Percentiles rank a stretch among this genome's conserved stretches.
phyloP scores from a whole-genome alignment of 192 early-diverging fungal genomes.

The Coemansia sp. region DNA sequence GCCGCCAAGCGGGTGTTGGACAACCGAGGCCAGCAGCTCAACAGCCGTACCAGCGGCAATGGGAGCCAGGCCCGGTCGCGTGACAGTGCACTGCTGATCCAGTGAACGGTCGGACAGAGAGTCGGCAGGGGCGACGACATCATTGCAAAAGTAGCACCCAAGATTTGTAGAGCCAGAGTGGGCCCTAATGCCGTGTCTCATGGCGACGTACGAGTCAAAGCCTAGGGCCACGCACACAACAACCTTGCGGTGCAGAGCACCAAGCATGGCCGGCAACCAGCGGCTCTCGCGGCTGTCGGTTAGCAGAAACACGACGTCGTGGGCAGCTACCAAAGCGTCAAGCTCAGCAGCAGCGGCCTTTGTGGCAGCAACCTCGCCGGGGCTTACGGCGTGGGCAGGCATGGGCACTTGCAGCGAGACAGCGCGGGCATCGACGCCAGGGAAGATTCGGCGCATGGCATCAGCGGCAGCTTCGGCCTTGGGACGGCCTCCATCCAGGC shows the following conservation, averaged over 20 bases:
- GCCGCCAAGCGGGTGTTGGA: conserved; percentile 68
- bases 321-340: conserved; percentile 62
- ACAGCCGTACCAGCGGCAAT: conserved; percentile 84
- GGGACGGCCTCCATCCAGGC: conserved; percentile 76
- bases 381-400: conserved; percentile 82
- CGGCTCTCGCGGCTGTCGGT: conserved; percentile 95
- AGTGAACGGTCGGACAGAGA: conserved; percentile 90
- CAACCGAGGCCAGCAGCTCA: conserved; percentile 83
- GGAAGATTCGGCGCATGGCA: conserved; percentile 71
- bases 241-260: conserved; percentile 65
- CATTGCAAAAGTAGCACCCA: conserved; percentile 98
- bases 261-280: conserved; percentile 92
- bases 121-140: conserved; percentile 94
- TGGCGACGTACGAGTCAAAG: conserved; percentile 94
- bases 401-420: conserved; percentile 82
- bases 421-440: conserved; percentile 72
- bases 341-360: conserved; percentile 52
- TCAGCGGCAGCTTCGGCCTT: conserved; percentile 89
- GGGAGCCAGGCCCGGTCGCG: conserved; percentile 90
- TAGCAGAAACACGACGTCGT: conserved; percentile 87
- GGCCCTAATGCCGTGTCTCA: conserved; percentile 80
- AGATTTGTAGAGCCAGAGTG: conserved; percentile 42
- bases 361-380: conserved; percentile 21
- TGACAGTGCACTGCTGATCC: conserved; percentile 98
- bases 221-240: conserved; percentile 94